These are phyloP conservation scores for Phytophthora foliorum DNA, from an alignment of 352 stramenopile species.

Conservation along the genomic window DNA sequence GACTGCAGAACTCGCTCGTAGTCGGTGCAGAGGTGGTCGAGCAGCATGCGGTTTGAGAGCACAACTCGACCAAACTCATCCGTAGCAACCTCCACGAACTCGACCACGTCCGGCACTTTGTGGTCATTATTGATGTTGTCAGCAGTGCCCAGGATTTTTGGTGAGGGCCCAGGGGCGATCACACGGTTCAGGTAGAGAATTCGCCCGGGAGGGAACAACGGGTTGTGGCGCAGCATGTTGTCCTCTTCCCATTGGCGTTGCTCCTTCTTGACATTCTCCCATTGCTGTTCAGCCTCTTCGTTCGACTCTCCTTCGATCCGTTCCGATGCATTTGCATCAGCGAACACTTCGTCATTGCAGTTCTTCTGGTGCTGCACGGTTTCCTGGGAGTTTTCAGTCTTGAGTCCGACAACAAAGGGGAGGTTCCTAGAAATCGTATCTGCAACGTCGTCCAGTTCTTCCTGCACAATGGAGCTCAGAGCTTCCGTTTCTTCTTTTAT, in stretches of 20 bases:
- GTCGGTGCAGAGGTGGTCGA: slow-evolving; percentile 87
- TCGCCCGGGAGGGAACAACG: slow-evolving; percentile 74
- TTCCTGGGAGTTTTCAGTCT: slow-evolving; percentile 2
- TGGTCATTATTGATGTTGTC: slow-evolving; percentile 7
- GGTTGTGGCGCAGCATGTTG: slow-evolving; percentile 54
- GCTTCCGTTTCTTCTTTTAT: slow-evolving; percentile 69
- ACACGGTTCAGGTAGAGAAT: slow-evolving; percentile 77
- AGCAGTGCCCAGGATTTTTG: slow-evolving; percentile 6
- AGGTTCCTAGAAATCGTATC: slow-evolving; percentile 40
- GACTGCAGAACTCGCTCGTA: slow-evolving; percentile 75
- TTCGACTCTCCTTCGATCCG: slow-evolving; percentile 23
- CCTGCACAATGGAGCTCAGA: slow-evolving; percentile 52
- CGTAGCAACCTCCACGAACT: slow-evolving; percentile 71
- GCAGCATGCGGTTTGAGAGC: slow-evolving; percentile 86
- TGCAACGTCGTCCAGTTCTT: slow-evolving; percentile 53
- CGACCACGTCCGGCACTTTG: slow-evolving; percentile 40
- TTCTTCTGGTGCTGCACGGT: slow-evolving; percentile 4
- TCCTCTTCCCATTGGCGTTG: slow-evolving; percentile 38
- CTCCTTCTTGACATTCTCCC: slow-evolving; percentile 27
- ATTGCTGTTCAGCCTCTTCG: slow-evolving; percentile 28
- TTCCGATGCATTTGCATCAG: slow-evolving; percentile 29
- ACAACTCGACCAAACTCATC: slow-evolving; percentile 80
- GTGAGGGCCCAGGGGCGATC: slow-evolving; percentile 21
- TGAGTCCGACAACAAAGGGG: slow-evolving; percentile 29
- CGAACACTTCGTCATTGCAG: slow-evolving; percentile 15